Conservation (phyloP, 345 rosid genomes). For the Citrus reticulata region DNA sequence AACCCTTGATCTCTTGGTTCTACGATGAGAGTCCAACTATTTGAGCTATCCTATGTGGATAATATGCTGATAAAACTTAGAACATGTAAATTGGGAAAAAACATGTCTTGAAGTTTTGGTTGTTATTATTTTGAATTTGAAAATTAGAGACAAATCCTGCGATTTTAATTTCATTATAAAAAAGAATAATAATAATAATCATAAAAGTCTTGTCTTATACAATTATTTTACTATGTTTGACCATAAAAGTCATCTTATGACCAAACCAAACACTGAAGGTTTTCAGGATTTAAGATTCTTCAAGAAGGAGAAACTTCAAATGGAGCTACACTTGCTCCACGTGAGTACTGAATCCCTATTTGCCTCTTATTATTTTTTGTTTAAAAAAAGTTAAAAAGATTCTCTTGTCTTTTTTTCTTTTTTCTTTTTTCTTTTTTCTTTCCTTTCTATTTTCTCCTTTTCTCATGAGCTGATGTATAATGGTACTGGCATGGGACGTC, state of each 20-base stretch:
- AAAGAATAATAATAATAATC: neutral
- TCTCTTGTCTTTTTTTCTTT: neutral
- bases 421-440: too few relatives aligned
- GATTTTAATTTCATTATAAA: neutral
- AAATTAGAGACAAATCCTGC: neutral
- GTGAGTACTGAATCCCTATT: constrained; percentile 33
- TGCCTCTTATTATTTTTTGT: constrained; percentile 2
- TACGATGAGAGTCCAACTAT: too few relatives aligned
- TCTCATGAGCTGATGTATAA: neutral
- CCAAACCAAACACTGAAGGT: constrained; percentile 53
- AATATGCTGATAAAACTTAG: neutral
- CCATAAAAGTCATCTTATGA: constrained; percentile 15
- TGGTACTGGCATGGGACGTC: neutral
- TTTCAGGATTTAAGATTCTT: constrained; percentile 63
- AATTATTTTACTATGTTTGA: constrained; percentile 15
- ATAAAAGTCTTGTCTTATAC: neutral
- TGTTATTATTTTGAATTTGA: neutral
- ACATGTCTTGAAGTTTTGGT: neutral
- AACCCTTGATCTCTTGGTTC: too few relatives aligned
- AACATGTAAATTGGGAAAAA: constrained; percentile 1
- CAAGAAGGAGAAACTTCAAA: constrained; percentile 36
- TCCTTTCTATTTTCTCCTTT: too few relatives aligned
- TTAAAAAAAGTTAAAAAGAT: neutral
- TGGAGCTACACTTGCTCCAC: constrained; percentile 24
- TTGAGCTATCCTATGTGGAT: too few relatives aligned